Base-by-base conservation (phyloP, 768 basidiomycete species). In the Hypholoma fasciculare region DNA sequence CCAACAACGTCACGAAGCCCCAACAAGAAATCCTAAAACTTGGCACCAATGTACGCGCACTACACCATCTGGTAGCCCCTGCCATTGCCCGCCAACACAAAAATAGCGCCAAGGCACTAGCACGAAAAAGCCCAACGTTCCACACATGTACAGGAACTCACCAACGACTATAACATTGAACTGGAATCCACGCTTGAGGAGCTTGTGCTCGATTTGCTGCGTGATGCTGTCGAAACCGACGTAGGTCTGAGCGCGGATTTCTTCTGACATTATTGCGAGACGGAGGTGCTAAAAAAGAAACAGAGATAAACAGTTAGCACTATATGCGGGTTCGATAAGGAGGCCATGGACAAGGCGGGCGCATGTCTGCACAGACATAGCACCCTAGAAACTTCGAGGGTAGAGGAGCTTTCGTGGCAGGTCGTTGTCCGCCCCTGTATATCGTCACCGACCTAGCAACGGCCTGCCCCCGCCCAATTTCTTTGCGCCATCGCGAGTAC, bases 151-250 rank as follows among this genome's bases (percentile, higher is more conserved):
- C n/a, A n/a, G n/a, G n/a, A n/a, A 84, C 89, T 67, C 64, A 96
- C 96, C 96, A 66, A 90, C 96, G 61, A 94, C 90, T 70, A 98
- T 98, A 60, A 97, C 91, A 70, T 98, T 98, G 86, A 98, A 98
- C 81, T 98, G 94, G 83, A 98, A 98, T 60, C 96, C 96, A 62
- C 96, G 88, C 79, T 98, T 98, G 78, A 98, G 85, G 63, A 98
- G 89, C 84, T 98, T 98, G 84, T 96, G 92, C 82, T 99, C 96
- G 66, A 98, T 98, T 77, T 98, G 96, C 69, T 88, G 86, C 58
- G 95, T 96, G 74, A 98, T 97, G 63, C 90, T 88, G 83, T 98
- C 96, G 79, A 98, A 98, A 70, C 96, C 96, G 74, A 98, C 96
- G 72, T 98, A 96, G 48, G 91, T 88, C 61, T 90, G 82, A 34